Evolutionary conservation across 73 alveolate genomes (phyloP).

Genomic region (Loxodes magnus): DNA sequence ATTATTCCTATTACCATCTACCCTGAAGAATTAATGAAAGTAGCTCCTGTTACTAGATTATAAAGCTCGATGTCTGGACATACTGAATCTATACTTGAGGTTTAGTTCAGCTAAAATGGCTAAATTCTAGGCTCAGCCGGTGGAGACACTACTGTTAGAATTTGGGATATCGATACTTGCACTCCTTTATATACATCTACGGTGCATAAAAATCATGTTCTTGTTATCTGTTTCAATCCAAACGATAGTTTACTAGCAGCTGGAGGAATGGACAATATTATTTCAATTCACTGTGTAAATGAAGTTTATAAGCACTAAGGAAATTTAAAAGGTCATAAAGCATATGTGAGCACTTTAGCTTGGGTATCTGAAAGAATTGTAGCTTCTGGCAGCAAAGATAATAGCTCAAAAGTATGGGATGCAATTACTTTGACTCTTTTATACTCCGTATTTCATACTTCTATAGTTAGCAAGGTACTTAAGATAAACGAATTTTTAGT

Average conservation of each 20-base stretch:
- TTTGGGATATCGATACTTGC: slow-evolving; percentile 98
- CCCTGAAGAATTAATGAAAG: slow-evolving; percentile 95
- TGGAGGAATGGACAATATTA: slow-evolving; percentile 81
- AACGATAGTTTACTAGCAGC: slow-evolving; percentile 67
- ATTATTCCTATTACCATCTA: slow-evolving; percentile 80
- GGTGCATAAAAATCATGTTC: slow-evolving; percentile 87
- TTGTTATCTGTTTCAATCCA: slow-evolving; percentile 72
- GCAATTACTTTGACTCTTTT: slow-evolving; percentile 56
- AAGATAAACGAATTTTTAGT: slow-evolving; percentile 95
- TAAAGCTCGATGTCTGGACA: slow-evolving; percentile 98
- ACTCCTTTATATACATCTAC: slow-evolving; percentile 77
- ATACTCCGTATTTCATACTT: slow-evolving; percentile 75
- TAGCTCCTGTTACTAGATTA: slow-evolving; percentile 97
- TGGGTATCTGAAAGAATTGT: slow-evolving; percentile 89
- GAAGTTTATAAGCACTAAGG: slow-evolving; percentile 52
- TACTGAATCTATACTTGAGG: slow-evolving; percentile 81
- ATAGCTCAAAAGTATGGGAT: slow-evolving; percentile 89
- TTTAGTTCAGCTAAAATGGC: slow-evolving; percentile 70
- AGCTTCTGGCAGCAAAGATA: slow-evolving; percentile 71
- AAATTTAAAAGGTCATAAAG: slow-evolving; percentile 83
- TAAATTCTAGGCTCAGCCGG: slow-evolving; percentile 87
- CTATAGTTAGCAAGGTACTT: slow-evolving; percentile 89
- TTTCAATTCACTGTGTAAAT: slow-evolving; percentile 76
- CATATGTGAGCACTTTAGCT: slow-evolving; percentile 91
- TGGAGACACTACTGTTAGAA: slow-evolving; percentile 95